These are phyloP conservation scores for Spiromastix sp. DNA, from an alignment of 2,329 filamentous ascomycete species.

Conservation along the genomic window DNA sequence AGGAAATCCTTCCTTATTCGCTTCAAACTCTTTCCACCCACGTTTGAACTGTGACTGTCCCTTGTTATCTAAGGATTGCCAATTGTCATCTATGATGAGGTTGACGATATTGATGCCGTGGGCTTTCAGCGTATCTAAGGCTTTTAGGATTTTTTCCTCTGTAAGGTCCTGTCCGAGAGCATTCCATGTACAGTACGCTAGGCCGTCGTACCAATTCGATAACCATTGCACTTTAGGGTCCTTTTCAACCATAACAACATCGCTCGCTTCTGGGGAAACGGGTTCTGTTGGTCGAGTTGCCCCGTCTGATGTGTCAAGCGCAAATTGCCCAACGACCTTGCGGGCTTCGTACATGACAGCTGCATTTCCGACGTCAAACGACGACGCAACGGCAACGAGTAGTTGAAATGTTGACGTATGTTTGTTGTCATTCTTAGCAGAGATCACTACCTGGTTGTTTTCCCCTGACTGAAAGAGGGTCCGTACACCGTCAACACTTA, in stretches of 20 bases:
- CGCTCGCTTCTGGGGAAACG: slow-evolving; percentile 27
- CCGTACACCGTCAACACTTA: slow-evolving; percentile 61
- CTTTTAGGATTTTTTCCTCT: slow-evolving; percentile 66
- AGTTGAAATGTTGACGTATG: slow-evolving; percentile 48
- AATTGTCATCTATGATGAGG: slow-evolving; percentile 94
- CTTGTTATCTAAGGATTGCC: slow-evolving; percentile 64
- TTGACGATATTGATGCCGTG: slow-evolving; percentile 69
- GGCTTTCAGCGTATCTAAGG: slow-evolving; percentile 59
- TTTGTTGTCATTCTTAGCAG: slow-evolving; percentile 60
- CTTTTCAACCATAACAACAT: slow-evolving; percentile 33
- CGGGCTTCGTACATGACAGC: slow-evolving; percentile 84
- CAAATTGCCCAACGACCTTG: slow-evolving; percentile 41
- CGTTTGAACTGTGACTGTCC: slow-evolving; percentile 42
- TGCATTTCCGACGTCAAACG: slow-evolving; percentile 65
- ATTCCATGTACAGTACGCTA: slow-evolving; percentile 98
- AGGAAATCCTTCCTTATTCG: slow-evolving; percentile 68
- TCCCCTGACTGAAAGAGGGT: slow-evolving; percentile 57
- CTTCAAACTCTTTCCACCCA: slow-evolving; percentile 75
- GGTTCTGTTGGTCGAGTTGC: slow-evolving; percentile 16
- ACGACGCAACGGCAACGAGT: slow-evolving; percentile 59
- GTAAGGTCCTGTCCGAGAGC: slow-evolving; percentile 74
- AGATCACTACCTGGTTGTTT: slow-evolving; percentile 56
- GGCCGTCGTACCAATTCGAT: slow-evolving; percentile 81
- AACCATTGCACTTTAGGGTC: slow-evolving; percentile 51
- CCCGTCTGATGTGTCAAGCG: slow-evolving; percentile 8